Evolutionary conservation across 805 yeast species (phyloP).

Genomic region (Saturnispora halmiae): DNA sequence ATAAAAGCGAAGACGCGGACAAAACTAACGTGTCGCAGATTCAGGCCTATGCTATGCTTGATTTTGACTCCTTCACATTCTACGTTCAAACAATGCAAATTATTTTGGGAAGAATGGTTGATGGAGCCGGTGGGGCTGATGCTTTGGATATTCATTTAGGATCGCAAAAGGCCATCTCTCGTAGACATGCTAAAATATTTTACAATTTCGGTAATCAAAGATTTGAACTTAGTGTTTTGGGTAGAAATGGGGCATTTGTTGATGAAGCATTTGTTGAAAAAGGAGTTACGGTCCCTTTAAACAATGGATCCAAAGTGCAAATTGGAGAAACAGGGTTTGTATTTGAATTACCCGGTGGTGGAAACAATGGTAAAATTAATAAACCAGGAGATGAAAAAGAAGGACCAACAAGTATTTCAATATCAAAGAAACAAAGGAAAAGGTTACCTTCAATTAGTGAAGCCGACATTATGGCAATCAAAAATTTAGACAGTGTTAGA

Average conservation of each 20-base stretch:
- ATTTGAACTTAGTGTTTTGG: conserved; percentile 84
- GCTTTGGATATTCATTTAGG: conserved; percentile 90
- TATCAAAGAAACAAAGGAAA: neutral
- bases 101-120: conserved; percentile 81
- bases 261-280: conserved; percentile 83
- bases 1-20: neutral
- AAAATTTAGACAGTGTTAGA: neutral
- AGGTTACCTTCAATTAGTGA: conserved; percentile 7
- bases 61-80: conserved; percentile 87
- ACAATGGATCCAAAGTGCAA: conserved; percentile 76
- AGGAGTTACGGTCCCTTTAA: conserved; percentile 83
- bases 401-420: conserved; percentile 1
- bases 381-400: neutral
- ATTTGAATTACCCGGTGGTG: conserved; percentile 61
- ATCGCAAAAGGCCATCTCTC: conserved; percentile 82
- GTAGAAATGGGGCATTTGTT: conserved; percentile 95
- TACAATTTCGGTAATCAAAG: conserved; percentile 94
- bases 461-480: conserved; percentile 5
- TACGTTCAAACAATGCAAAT: conserved; percentile 96
- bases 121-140: conserved; percentile 43
- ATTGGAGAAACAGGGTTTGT: conserved; percentile 87
- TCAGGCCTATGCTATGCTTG: conserved; percentile 66
- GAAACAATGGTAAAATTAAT: neutral
- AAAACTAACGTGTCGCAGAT: conserved; percentile 25
- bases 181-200: conserved; percentile 92